A percentile compares a stretch with the other conserved stretches of the same genome.
These are phyloP conservation scores for Starmerella roubikii DNA, from an alignment of 805 yeast species.

Conservation along the genomic window DNA sequence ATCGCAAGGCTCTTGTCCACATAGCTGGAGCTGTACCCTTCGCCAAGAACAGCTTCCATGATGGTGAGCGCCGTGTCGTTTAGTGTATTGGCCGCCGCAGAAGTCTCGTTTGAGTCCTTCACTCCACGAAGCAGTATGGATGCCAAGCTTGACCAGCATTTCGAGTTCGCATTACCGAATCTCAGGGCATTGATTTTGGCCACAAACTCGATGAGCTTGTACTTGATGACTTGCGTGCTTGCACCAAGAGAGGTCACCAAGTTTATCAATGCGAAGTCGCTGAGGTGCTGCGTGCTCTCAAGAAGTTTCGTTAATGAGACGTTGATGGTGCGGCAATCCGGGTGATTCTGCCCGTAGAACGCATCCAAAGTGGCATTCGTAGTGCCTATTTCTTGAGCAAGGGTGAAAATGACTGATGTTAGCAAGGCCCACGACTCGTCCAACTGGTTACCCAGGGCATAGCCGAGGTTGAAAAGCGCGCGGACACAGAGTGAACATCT, in stretches of 20 bases:
- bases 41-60: slow-evolving; percentile 20
- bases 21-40: too few relatives aligned
- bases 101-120: slow-evolving; percentile 20
- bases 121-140: slow-evolving; percentile 34
- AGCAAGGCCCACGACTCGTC: slow-evolving; percentile 52
- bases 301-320: slow-evolving; percentile 44
- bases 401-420: slow-evolving; percentile 23
- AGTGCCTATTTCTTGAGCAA: slow-evolving; percentile 7
- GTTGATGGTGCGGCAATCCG: slow-evolving; percentile 33
- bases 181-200: slow-evolving; percentile 39
- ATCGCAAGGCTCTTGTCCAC: slow-evolving; percentile 19
- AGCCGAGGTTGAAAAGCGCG: slow-evolving; percentile 62
- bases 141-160: slow-evolving; percentile 38
- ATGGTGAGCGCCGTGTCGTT: slow-evolving; percentile 33
- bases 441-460: slow-evolving; percentile 67
- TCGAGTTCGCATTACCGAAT: slow-evolving; percentile 26
- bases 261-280: slow-evolving; percentile 36
- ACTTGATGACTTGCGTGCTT: neutral
- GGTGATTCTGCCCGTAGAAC: slow-evolving; percentile 16
- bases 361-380: neutral
- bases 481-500: slow-evolving; percentile 65
- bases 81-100: slow-evolving; percentile 34
- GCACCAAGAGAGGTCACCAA: slow-evolving; percentile 34
- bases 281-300: slow-evolving; percentile 48
- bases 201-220: slow-evolving; percentile 38